These are phyloP conservation scores for Pinus taeda DNA, from an alignment of 75 land plant genomes.

Conservation along the genomic window DNA sequence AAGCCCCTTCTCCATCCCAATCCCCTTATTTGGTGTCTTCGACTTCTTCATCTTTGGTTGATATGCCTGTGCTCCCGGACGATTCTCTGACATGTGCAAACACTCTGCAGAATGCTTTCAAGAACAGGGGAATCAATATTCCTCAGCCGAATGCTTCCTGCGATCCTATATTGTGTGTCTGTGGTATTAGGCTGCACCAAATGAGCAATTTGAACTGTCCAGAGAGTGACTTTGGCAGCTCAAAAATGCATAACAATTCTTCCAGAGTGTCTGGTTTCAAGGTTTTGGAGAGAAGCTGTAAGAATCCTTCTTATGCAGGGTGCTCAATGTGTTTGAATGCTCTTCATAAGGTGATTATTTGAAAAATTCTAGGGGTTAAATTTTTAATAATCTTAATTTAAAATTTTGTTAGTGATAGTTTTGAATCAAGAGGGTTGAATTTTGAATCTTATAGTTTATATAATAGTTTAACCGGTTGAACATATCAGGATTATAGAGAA, in stretches of 20 bases:
- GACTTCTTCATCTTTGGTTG: background rate
- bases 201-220: conserved; percentile 44
- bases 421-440: too few relatives aligned
- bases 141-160: conserved; percentile 59
- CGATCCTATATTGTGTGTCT: conserved; percentile 68
- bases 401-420: too few relatives aligned
- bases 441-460: too few relatives aligned
- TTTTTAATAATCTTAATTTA: too few relatives aligned
- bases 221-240: too few relatives aligned
- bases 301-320: conserved; percentile 58
- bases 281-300: conserved; percentile 45
- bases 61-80: conserved; percentile 37
- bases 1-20: conserved; percentile 10
- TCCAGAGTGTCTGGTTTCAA: conserved; percentile 23
- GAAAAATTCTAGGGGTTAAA: too few relatives aligned
- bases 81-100: conserved; percentile 69
- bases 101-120: conserved; percentile 50
- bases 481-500: too few relatives aligned
- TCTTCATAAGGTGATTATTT: conserved; percentile 42
- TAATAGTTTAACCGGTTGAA: too few relatives aligned
- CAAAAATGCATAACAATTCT: too few relatives aligned
- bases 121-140: conserved; percentile 34
- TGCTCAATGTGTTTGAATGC: conserved; percentile 65
- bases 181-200: conserved; percentile 70
- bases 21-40: too few relatives aligned